Conservation (phyloP, 1,284 basidiomycete genomes). For the Puccinia coronata region DNA sequence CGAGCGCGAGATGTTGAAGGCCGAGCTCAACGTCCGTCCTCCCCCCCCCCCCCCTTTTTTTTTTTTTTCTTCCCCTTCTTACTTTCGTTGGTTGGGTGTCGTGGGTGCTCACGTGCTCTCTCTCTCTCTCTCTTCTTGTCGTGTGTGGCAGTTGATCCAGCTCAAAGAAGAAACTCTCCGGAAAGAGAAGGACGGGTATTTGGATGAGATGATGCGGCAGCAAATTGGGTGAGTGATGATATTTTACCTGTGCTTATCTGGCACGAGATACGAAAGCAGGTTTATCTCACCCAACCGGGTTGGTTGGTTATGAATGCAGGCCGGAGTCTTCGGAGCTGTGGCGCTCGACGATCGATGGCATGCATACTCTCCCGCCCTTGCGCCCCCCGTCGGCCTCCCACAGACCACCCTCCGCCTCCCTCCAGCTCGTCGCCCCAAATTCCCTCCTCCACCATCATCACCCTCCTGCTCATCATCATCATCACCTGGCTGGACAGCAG, state of each 20-base stretch:
- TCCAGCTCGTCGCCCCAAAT: too few species aligned
- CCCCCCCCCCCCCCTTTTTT: too few species aligned
- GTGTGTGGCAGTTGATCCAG: slow-evolving; percentile 21
- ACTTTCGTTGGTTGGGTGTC: too few species aligned
- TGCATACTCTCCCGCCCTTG: too few species aligned
- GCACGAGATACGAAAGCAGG: too few species aligned
- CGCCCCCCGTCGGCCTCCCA: too few species aligned
- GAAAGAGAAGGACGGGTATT: slow-evolving; percentile 28
- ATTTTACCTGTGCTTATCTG: too few species aligned
- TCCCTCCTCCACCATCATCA: not conserved
- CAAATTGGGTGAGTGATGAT: slow-evolving; percentile 18
- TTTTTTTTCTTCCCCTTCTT: not conserved
- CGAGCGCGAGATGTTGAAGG: slow-evolving; percentile 28
- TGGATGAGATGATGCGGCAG: slow-evolving; percentile 37
- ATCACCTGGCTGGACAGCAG: not conserved
- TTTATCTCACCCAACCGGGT: too few species aligned
- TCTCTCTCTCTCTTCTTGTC: not conserved
- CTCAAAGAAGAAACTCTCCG: slow-evolving; percentile 17
- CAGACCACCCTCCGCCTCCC: too few species aligned
- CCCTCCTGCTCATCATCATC: not conserved
- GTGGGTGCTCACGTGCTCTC: not conserved
- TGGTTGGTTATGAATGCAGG: not conserved
- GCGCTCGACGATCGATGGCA: slow-evolving; percentile 17
- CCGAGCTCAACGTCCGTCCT: slow-evolving; percentile 35
- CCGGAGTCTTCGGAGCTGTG: slow-evolving; percentile 26